Evolutionary conservation across 768 basidiomycete species (phyloP).

Genomic region (Hemileccinum impolitum): DNA sequence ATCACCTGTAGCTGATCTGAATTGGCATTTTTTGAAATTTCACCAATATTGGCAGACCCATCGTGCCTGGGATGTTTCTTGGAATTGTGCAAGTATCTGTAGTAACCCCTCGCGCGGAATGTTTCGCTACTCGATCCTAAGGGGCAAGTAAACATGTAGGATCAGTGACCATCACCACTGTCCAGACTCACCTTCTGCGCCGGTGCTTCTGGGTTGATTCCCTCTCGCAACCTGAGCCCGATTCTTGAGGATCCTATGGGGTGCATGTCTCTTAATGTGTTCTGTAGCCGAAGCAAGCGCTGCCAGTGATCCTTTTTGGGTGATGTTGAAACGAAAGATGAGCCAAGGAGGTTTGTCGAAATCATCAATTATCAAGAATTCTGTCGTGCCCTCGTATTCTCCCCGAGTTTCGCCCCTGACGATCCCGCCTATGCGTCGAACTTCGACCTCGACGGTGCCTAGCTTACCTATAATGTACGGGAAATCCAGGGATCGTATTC

Average conservation of each 20-base stretch:
- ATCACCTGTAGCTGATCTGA: conserved; percentile 1
- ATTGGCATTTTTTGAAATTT: not conserved
- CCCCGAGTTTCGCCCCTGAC: not conserved
- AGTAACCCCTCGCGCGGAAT: too few relatives aligned
- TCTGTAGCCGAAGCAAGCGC: not conserved
- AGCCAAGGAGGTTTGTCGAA: conserved; percentile 13
- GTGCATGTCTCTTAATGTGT: not conserved
- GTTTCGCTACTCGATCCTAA: not conserved
- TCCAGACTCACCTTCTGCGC: not conserved
- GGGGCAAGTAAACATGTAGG: not conserved
- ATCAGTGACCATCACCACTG: not conserved
- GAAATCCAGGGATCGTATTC: not conserved
- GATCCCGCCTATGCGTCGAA: conserved; percentile 15
- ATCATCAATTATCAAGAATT: conserved; percentile 13
- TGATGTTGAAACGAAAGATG: conserved; percentile 11
- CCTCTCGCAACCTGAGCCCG: not conserved
- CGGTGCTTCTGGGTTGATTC: not conserved
- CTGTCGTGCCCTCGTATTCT: not conserved
- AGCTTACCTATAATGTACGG: conserved; percentile 3
- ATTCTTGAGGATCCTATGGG: not conserved
- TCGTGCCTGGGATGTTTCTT: not conserved
- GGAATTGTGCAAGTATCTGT: too few relatives aligned
- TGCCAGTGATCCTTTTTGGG: not conserved
- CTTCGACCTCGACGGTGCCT: conserved; percentile 10
- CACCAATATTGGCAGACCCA: not conserved